Evolutionary conservation across 2,329 filamentous ascomycete species (phyloP).

Genomic region (Colletotrichum australisinense): DNA sequence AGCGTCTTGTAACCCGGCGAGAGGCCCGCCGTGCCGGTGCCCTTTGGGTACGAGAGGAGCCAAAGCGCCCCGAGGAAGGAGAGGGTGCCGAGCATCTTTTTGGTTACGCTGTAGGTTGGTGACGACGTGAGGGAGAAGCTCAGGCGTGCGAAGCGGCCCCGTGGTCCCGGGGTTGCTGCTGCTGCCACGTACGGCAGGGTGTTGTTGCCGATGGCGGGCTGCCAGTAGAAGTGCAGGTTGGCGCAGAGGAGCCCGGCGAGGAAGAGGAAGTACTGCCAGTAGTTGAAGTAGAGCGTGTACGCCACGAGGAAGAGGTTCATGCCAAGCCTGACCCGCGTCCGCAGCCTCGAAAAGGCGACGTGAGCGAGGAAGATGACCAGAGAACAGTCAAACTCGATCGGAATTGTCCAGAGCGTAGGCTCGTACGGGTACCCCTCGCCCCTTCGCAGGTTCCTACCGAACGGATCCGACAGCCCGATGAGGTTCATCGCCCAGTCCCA

Average conservation of each 20-base stretch:
- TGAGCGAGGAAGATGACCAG: slow-evolving; percentile 67
- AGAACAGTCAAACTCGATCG: slow-evolving; percentile 68
- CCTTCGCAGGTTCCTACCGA: slow-evolving; percentile 53
- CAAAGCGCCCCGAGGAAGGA: slow-evolving; percentile 14
- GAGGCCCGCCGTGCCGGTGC: neutral
- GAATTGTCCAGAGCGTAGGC: slow-evolving; percentile 72
- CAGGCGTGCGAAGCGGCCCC: neutral
- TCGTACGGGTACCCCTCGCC: slow-evolving; percentile 54
- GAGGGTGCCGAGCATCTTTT: neutral
- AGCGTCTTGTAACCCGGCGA: slow-evolving; percentile 20
- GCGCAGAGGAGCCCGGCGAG: slow-evolving; percentile 16
- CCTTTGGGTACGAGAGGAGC: slow-evolving; percentile 15
- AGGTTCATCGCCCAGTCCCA: slow-evolving; percentile 58
- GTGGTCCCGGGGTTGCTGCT: neutral
- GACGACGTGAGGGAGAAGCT: neutral
- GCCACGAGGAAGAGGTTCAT: slow-evolving; percentile 52
- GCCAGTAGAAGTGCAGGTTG: slow-evolving; percentile 40
- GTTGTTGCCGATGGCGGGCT: slow-evolving; percentile 37
- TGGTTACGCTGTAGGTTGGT: neutral
- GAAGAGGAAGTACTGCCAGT: slow-evolving; percentile 31
- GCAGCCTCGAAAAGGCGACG: slow-evolving; percentile 60
- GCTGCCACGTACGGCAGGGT: neutral
- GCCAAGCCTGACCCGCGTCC: slow-evolving; percentile 53
- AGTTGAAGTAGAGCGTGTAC: slow-evolving; percentile 47
- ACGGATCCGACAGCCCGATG: slow-evolving; percentile 61